phyloP scores from a whole-genome alignment of 345 rosid genomes.

The Hirschfeldia incana region DNA sequence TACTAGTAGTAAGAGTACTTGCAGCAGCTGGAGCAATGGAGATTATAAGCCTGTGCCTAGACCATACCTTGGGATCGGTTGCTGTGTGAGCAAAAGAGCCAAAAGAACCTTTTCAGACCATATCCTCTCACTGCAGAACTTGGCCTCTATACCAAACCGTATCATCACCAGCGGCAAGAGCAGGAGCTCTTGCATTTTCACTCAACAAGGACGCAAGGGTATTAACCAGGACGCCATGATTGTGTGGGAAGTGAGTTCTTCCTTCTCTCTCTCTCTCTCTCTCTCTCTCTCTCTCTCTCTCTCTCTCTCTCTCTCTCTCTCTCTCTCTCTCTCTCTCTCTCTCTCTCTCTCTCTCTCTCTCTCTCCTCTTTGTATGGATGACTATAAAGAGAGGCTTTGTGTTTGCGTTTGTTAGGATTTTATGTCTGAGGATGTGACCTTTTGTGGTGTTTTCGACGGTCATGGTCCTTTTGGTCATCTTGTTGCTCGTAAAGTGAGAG shows the following conservation, averaged over 20 bases:
- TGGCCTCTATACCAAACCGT: conserved; percentile 73
- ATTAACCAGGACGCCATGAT: conserved; percentile 98
- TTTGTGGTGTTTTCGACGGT: conserved; percentile 97
- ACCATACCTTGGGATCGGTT: conserved; percentile 52
- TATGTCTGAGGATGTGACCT: conserved; percentile 79
- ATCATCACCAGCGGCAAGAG: conserved; percentile 79
- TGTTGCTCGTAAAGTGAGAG: conserved; percentile 95
- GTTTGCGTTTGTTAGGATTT: conserved; percentile 44
- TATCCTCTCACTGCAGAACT: conserved; percentile 54
- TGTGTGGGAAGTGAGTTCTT: conserved; percentile 92
- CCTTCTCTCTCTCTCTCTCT: conserved; percentile 11
- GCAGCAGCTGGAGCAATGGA: conserved; percentile 82
- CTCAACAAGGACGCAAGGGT: conserved; percentile 99
- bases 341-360: conserved; percentile 19
- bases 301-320: too few relatives aligned
- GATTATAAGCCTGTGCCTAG: conserved; percentile 50
- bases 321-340: too few relatives aligned
- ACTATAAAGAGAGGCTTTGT: not conserved
- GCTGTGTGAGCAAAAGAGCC: conserved; percentile 48
- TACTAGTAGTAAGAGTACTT: conserved; percentile 78
- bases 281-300: conserved; percentile 15
- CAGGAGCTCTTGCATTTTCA: conserved; percentile 82
- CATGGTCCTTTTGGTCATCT: conserved; percentile 99
- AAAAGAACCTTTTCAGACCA: conserved; percentile 84
- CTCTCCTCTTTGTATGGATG: not conserved